A percentile compares a stretch with the other conserved stretches of the same genome.
These are phyloP conservation scores for Quercus robur DNA, from an alignment of 306 rosid species.

Conservation along the genomic window DNA sequence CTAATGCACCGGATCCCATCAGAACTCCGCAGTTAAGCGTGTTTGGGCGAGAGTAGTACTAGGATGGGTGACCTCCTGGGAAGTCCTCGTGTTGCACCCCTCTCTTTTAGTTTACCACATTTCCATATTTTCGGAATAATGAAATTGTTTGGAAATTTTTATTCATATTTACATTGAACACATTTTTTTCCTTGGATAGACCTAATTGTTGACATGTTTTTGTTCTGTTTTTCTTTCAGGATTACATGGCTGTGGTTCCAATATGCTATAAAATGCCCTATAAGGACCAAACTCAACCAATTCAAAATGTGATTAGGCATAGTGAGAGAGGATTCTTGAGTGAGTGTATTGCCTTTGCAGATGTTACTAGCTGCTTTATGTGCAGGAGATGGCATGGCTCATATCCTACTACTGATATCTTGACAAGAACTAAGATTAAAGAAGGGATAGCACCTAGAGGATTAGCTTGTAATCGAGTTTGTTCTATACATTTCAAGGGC, in stretches of 20 bases:
- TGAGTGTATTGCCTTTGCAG: neutral
- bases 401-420: neutral
- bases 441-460: slow-evolving; percentile 9
- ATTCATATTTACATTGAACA: neutral
- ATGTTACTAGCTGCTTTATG: slow-evolving; percentile 4
- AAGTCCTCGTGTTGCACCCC: too few species aligned
- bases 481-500: neutral
- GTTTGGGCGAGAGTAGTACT: too few species aligned
- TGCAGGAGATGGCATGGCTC: slow-evolving; percentile 11
- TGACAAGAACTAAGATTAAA: slow-evolving; percentile 7
- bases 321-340: slow-evolving; percentile 21
- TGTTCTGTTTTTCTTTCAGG: slow-evolving; percentile 27
- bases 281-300: slow-evolving; percentile 29
- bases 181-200: neutral
- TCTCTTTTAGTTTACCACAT: too few species aligned
- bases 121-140: neutral
- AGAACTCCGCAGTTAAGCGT: too few species aligned
- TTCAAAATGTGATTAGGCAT: slow-evolving; percentile 12
- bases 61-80: too few species aligned
- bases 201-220: neutral
- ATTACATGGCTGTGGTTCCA: slow-evolving; percentile 56
- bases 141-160: neutral
- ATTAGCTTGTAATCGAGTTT: slow-evolving; percentile 15
- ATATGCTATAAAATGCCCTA: slow-evolving; percentile 36
- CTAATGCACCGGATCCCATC: too few species aligned